Base-by-base conservation (phyloP, 2,329 filamentous ascomycete genomes). In the Endoconidiophora polonica region DNA sequence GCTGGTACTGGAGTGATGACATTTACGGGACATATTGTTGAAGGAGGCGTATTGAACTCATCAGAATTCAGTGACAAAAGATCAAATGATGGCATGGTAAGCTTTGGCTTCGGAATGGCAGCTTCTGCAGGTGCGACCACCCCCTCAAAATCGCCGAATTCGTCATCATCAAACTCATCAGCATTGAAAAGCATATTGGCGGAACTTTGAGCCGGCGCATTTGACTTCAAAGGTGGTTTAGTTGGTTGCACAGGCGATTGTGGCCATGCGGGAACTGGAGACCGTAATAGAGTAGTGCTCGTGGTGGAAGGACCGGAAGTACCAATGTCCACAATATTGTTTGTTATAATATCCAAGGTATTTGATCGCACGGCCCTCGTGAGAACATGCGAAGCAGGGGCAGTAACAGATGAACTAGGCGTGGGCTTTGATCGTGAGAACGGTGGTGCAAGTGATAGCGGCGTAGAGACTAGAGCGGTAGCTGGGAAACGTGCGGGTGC, bases 111-210 rank as follows among this genome's bases (percentile, higher is more conserved):
- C 2, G 18, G 9, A 14, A 29, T 6, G 12, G 45, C 37, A 33
- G 29, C 18, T 22, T 48, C 39, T 3, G 49, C 23, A 22, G 37
- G 42, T 20, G 54, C 20, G 38, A 39, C 26, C 46, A 54, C 20
- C 50, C 57, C 29, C 55, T 53, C 44, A 55, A 63, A 79, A 78
- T 72, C 69, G 4, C 65, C 65, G 22, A 63, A 61, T 7, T 61
- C 58, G 33, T 76, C 72, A 29, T 73, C 73, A 18, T 73, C 62
- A 55, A 72, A 73, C 46, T 76, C 71, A 40, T 74, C 71, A 36
- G 74, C 79, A 61, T 85, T 80, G 59, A 85, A 85, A 2, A 85
- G 65, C 3, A 85, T 71, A 55, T 77, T 73, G 2, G 72, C 62
- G 41, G 75, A 64, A 1, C 59, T 49, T 37, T 54, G 10, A 60